Percentiles rank a stretch among this genome's conserved stretches.
Conservation (phyloP, 306 rosid species). For the Amphicarpaea edgeworthii region DNA sequence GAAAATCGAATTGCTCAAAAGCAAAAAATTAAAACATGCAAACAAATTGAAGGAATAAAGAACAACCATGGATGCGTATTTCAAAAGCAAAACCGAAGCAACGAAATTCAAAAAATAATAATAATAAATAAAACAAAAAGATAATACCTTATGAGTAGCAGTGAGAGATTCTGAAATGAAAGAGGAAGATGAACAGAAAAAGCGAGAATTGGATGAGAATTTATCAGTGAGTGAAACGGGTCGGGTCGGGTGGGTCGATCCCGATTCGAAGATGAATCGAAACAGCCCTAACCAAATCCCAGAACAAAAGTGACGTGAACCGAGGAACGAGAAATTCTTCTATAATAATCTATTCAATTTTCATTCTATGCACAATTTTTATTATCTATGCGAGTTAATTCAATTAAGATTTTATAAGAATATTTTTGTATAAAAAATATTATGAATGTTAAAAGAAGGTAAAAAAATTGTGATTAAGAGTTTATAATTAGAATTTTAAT, state of each 20-base stretch:
- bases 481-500: too few relatives aligned
- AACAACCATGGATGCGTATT: background rate
- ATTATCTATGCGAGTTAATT: too few relatives aligned
- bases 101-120: background rate
- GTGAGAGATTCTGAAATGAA: background rate
- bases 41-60: background rate
- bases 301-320: background rate
- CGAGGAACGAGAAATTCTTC: background rate
- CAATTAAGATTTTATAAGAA: too few relatives aligned
- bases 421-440: too few relatives aligned
- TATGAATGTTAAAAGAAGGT: too few relatives aligned
- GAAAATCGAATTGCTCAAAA: conserved; percentile 1
- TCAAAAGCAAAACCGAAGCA: background rate
- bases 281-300: background rate
- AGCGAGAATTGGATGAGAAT: background rate
- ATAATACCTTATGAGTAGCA: background rate
- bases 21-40: background rate
- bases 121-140: background rate
- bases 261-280: background rate
- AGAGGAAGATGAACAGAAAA: background rate
- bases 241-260: background rate
- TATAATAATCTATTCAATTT: background rate
- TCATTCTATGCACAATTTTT: background rate
- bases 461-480: too few relatives aligned
- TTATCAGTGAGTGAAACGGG: background rate